Evolutionary conservation across 306 rosid species (phyloP), one percentile per base, ranked within the genome.

Genomic region (Cucurbita maxima): DNA sequence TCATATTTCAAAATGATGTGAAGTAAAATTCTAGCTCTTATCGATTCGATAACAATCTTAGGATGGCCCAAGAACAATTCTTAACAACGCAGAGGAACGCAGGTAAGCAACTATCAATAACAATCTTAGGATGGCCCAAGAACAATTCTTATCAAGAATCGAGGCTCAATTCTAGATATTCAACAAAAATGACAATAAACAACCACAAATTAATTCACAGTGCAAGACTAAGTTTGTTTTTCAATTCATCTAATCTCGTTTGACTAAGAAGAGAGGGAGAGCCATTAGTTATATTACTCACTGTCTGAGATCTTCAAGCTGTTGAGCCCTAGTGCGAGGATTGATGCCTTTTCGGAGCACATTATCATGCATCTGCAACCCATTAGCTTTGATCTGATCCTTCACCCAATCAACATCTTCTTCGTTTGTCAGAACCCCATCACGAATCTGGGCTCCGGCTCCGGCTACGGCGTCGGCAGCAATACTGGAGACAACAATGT

Each of bases 291-390:
- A 58, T n/a, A 16, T 14, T 60, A 82, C 92, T 63, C 43, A 92
- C 96, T 85, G 82, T 68, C 78, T 72, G 74, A 92, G 85, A 86
- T 89, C 97, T 82, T 86, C 88, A 52, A 92, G 97, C 80, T 92
- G 96, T 74, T 92, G 87, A 52, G 81, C 95, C 76, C 97, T 77
- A 5, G 95, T 83, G 50, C 95, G 90, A 71, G 96, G 97, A 67
- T 92, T 92, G 67, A 92, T 92, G 44, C 97, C 97, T 85, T 92
- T 92, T 10, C 97, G 88, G 61, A 92, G 90, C 77, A 92, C 88
- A 55, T 92, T 92, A 3, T 89, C 90, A 13, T 85, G 95, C 97
- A 92, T 92, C 63, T 86, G 95, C 76, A 92, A 76, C 15, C 97
- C 94, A 63, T 89, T 92, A 44, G 79, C 79, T 63, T 70, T 87